phyloP scores from a whole-genome alignment of 441 rosid genomes.

The Populus hybrid region DNA sequence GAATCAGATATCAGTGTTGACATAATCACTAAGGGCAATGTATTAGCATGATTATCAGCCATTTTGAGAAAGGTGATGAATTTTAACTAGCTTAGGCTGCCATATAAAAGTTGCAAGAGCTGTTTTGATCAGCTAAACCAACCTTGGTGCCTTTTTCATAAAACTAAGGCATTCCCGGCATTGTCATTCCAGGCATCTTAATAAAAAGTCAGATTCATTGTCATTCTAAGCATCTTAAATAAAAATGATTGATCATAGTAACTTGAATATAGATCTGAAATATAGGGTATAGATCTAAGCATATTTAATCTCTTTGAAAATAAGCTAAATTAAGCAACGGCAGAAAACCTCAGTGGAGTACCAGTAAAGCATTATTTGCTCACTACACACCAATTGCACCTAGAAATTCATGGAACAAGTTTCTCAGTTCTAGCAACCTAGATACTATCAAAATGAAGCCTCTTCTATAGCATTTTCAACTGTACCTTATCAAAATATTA shows the following conservation, averaged over 20 bases:
- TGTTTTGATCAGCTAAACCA: background rate
- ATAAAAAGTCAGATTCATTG: background rate
- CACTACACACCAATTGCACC: background rate
- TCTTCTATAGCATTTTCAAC: background rate
- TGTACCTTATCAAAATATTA: background rate
- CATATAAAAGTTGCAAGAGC: background rate
- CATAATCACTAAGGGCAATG: background rate
- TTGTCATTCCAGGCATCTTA: background rate
- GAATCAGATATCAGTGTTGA: background rate
- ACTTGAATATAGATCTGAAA: too few relatives aligned
- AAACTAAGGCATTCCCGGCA: background rate
- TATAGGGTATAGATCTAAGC: too few relatives aligned
- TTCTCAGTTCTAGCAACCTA: background rate
- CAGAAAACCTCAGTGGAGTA: background rate
- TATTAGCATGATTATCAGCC: background rate
- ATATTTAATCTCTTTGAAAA: background rate
- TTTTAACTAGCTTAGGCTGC: background rate
- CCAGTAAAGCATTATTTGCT: too few relatives aligned
- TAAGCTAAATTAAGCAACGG: background rate
- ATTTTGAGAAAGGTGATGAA: background rate
- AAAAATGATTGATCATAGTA: too few relatives aligned
- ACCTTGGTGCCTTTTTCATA: background rate
- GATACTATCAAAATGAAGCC: background rate
- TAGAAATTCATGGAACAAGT: background rate
- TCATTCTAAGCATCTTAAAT: background rate